phyloP scores from a whole-genome alignment of 768 basidiomycete species.

The Lactarius sp. region DNA sequence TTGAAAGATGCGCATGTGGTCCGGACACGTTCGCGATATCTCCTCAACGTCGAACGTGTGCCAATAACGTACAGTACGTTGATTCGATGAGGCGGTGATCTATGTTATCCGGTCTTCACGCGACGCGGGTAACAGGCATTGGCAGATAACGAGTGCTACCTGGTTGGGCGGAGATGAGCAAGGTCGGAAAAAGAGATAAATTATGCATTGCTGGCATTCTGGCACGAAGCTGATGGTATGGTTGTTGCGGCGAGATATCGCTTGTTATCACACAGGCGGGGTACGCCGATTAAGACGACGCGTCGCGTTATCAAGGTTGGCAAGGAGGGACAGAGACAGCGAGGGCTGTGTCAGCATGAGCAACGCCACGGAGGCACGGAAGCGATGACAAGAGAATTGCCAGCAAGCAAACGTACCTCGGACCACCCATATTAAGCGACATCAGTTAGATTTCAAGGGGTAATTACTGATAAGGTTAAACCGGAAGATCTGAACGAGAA shows the following conservation, averaged over 20 bases:
- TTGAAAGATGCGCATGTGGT: background rate
- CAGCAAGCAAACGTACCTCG: constrained; percentile 10
- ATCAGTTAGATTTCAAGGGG: constrained; percentile 10
- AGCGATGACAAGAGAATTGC: constrained; percentile 8
- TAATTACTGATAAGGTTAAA: constrained; percentile 21
- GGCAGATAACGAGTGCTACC: constrained; percentile 7
- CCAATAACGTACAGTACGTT: background rate
- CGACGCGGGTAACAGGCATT: constrained; percentile 1
- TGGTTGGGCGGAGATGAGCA: background rate
- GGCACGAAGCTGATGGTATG: constrained; percentile 1
- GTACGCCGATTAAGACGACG: background rate
- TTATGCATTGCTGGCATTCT: constrained; percentile 9
- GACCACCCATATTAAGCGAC: constrained; percentile 3
- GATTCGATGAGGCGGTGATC: background rate
- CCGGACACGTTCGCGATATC: constrained; percentile 5
- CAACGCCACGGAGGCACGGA: constrained; percentile 2
- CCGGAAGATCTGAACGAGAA: background rate
- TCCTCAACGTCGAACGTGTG: constrained; percentile 8
- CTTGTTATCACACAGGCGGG: background rate
- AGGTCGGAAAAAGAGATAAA: background rate
- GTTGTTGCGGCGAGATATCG: background rate
- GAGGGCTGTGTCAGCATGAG: background rate
- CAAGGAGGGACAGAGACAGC: background rate
- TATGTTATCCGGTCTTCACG: background rate
- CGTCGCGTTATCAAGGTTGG: constrained; percentile 17